phyloP scores from a whole-genome alignment of 768 basidiomycete species.

The Lentinula sp. region DNA sequence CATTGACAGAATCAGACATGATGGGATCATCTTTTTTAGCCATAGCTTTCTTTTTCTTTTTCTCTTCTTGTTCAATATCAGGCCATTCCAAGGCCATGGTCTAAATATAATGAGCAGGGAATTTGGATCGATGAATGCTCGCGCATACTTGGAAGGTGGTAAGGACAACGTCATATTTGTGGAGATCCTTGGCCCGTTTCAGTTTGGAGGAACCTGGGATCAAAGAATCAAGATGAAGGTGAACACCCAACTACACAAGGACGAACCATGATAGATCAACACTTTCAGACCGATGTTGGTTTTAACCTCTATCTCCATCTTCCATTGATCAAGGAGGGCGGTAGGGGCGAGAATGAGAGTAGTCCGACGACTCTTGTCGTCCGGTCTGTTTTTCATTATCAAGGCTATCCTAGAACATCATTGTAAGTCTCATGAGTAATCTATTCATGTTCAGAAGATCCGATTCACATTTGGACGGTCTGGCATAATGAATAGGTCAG shows the following conservation, averaged over 20 bases:
- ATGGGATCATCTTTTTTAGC: conserved; percentile 27
- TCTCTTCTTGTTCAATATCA: conserved; percentile 44
- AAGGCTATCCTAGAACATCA: conserved; percentile 43
- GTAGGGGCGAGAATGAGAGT: conserved; percentile 65
- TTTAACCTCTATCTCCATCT: conserved; percentile 52
- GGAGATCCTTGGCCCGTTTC: conserved; percentile 40
- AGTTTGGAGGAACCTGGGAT: conserved; percentile 37
- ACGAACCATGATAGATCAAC: conserved; percentile 56
- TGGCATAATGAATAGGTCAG: conserved; percentile 13
- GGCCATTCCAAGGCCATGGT: conserved; percentile 58
- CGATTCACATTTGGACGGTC: conserved; percentile 42
- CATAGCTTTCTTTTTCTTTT: conserved; percentile 29
- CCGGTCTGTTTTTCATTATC: conserved; percentile 48
- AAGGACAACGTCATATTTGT: conserved; percentile 55
- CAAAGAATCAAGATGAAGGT: conserved; percentile 5
- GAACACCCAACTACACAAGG: not conserved
- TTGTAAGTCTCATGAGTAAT: not conserved
- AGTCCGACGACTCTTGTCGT: conserved; percentile 47
- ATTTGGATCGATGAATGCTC: not conserved
- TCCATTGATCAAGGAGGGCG: conserved; percentile 65
- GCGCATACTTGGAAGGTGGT: conserved; percentile 43
- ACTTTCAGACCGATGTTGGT: conserved; percentile 42
- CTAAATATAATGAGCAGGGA: conserved; percentile 19
- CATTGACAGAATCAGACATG: conserved; percentile 27
- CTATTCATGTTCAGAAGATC: not conserved